Evolutionary conservation across 1,284 basidiomycete species (phyloP), one percentile per base, ranked within the genome.

Genomic region (Apiotrichum sp.): DNA sequence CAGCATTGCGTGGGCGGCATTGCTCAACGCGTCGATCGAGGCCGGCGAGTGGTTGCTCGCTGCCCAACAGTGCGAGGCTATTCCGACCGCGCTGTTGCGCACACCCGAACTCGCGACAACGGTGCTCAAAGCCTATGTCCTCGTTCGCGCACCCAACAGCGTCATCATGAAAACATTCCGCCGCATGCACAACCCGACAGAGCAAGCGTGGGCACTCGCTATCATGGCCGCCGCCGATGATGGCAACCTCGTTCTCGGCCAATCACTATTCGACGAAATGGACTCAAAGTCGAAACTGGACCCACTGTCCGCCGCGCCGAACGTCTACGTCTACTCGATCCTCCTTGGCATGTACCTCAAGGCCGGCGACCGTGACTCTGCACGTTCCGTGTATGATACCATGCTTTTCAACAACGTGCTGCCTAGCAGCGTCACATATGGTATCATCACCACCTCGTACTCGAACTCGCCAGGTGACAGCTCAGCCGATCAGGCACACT

Each of bases 11-110:
- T 79, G 87, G 65, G 81, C 82, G 9, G 79, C 87, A 4, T 73
- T 97, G 50, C 84, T 98, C 82, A 84, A 91, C 65, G 89, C 88
- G 0, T 84, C 92, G 67, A 86, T 92, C 53, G 85, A 90, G 68
- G 81, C 85, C 3, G 89, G 87, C 1, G 83, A 87, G 59, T 89
- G 84, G 71, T 7, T 40, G 4, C 57, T 52, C 0, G 73, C 68
- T 1, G 62, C 69, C 1, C 40, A 56, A 7, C 55, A 65, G 11
- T 73, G 65, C 54, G 52, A 59, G 5, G 13, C 33, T 1, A 53
- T 74, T 2, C 64, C 70, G 0, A 3, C 3, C 2, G 35, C 61
- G 2, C 73, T 93, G 50, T 4, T 48, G 8, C 16, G 16, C 8
- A 4, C 16, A 9, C 9, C 14, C 4, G 47, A 10, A 4, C 32